Conservation (phyloP, 176 grass and related monocot genomes). For the Elaeis guineensis region DNA sequence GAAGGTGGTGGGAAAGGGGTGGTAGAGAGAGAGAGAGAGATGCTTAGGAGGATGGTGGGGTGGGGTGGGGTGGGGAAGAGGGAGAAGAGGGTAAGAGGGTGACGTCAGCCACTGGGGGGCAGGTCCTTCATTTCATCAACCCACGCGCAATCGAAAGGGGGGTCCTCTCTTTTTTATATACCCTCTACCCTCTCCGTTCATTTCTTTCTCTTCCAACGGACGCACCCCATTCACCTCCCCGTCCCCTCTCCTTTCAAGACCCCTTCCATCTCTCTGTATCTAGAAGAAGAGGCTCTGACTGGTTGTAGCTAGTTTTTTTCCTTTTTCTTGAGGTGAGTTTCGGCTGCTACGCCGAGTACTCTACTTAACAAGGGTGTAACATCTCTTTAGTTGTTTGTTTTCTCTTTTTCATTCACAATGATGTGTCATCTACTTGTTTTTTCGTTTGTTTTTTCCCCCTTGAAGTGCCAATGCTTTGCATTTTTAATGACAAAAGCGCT, state of each 20-base stretch:
- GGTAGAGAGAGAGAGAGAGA: constrained; percentile 10
- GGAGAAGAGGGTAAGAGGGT: constrained; percentile 10
- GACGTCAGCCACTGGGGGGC: constrained; percentile 37
- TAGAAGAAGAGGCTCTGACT: not conserved
- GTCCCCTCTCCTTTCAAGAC: not conserved
- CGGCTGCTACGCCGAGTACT: no score
- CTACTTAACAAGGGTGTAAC: no score
- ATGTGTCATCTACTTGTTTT: no score
- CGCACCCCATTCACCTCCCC: not conserved
- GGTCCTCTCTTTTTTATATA: constrained; percentile 21
- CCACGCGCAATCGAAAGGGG: constrained; percentile 49
- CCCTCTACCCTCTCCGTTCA: constrained; percentile 1
- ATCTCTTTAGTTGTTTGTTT: no score
- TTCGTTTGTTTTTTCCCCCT: no score
- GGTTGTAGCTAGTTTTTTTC: not conserved
- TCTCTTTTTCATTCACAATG: no score
- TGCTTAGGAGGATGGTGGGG: not conserved
- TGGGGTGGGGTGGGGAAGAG: not conserved
- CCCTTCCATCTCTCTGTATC: not conserved
- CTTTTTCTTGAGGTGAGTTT: no score
- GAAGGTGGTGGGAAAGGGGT: not conserved
- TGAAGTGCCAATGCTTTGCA: no score
- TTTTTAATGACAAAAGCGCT: no score
- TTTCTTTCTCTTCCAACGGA: constrained; percentile 17
- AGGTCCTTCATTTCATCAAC: constrained; percentile 43